These are phyloP conservation scores for Drechslerella coelobrocha DNA, from an alignment of 2,329 filamentous ascomycete species.

Conservation along the genomic window DNA sequence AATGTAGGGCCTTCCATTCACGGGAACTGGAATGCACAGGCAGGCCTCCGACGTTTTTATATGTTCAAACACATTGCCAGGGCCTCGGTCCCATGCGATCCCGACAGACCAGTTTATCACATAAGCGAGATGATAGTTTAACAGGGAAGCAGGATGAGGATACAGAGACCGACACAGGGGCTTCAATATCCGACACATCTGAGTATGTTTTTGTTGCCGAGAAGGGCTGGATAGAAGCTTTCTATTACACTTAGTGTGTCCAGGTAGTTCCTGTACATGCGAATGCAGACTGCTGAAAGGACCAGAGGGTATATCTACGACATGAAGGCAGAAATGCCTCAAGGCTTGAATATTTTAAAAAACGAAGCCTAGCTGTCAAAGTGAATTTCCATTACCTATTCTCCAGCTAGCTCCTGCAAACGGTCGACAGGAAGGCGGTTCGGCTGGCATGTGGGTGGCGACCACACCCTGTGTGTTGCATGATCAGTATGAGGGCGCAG, in stretches of 20 bases:
- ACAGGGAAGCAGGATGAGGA: constrained; percentile 28
- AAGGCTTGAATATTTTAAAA: too few species aligned
- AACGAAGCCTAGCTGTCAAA: too few species aligned
- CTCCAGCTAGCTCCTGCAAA: too few species aligned
- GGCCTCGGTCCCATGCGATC: constrained; percentile 16
- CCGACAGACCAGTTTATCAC: constrained; percentile 32
- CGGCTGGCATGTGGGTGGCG: constrained; percentile 3
- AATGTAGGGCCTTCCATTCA: constrained; percentile 41
- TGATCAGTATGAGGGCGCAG: neutral
- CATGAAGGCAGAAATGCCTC: too few species aligned
- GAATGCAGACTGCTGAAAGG: too few species aligned
- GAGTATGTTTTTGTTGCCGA: constrained; percentile 9
- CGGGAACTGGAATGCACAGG: constrained; percentile 26
- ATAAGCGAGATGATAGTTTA: constrained; percentile 44
- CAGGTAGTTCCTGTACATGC: neutral
- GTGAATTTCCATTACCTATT: too few species aligned
- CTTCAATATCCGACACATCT: constrained; percentile 33
- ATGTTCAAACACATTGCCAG: constrained; percentile 26
- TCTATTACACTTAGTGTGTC: neutral
- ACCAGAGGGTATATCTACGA: too few species aligned
- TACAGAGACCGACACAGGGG: constrained; percentile 34
- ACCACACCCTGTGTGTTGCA: neutral
- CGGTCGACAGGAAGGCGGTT: constrained; percentile 5
- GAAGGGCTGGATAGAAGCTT: neutral
- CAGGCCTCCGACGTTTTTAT: constrained; percentile 39